Conservation (phyloP, 2,329 filamentous ascomycete species). For the Cadophora malorum region DNA sequence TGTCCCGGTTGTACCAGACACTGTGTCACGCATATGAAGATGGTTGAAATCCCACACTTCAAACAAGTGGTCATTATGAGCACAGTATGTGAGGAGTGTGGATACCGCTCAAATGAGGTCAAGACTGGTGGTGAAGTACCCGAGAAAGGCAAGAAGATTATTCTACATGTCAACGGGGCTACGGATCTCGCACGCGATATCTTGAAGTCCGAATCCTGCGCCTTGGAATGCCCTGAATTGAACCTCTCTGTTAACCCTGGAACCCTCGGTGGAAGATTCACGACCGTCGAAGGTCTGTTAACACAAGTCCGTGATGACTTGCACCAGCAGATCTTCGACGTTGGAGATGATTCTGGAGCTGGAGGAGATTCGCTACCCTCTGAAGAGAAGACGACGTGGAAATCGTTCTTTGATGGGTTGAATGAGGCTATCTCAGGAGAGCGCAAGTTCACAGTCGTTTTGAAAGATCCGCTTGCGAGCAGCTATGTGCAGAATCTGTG, state of each 20-base stretch:
- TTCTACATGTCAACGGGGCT: slow-evolving; percentile 69
- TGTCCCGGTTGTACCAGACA: slow-evolving; percentile 89
- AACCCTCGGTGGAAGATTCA: slow-evolving; percentile 94
- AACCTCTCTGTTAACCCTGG: slow-evolving; percentile 88
- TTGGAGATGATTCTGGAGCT: slow-evolving; percentile 59
- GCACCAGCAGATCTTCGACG: slow-evolving; percentile 84
- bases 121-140: slow-evolving; percentile 96
- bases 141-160: slow-evolving; percentile 83
- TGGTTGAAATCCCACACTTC: slow-evolving; percentile 97
- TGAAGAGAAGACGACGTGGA: slow-evolving; percentile 75
- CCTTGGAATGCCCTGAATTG: slow-evolving; percentile 85
- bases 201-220: slow-evolving; percentile 93
- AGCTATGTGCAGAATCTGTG: slow-evolving; percentile 94
- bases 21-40: slow-evolving; percentile 96
- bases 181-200: slow-evolving; percentile 90
- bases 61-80: slow-evolving; percentile 97
- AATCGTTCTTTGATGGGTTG: slow-evolving; percentile 78
- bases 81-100: slow-evolving; percentile 89
- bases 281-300: slow-evolving; percentile 91
- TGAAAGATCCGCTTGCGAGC: slow-evolving; percentile 87
- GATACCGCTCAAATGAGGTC: slow-evolving; percentile 94
- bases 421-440: slow-evolving; percentile 81
- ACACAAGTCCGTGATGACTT: slow-evolving; percentile 93
- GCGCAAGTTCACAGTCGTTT: slow-evolving; percentile 79
- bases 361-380: slow-evolving; percentile 81